Evolutionary conservation across 2,329 filamentous ascomycete genomes (phyloP).

Genomic region (Exophiala calicioides): DNA sequence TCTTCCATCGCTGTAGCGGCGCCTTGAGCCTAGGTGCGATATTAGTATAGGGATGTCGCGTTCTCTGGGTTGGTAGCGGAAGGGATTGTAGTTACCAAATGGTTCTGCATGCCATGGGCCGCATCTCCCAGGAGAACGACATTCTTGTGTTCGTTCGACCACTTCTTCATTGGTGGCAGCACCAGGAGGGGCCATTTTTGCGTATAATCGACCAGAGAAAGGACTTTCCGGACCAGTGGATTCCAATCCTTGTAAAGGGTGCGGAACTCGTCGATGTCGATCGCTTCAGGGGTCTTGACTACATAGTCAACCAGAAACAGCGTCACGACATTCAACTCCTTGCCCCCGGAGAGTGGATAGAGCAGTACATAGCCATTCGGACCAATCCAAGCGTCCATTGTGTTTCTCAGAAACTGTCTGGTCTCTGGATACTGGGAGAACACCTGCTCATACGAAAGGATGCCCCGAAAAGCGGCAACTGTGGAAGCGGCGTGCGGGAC

Average conservation of each 20-base stretch:
- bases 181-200: conserved; percentile 48
- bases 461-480: conserved; percentile 50
- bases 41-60: not conserved
- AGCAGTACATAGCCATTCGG: conserved; percentile 28
- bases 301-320: conserved; percentile 23
- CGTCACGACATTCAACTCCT: conserved; percentile 28
- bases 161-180: conserved; percentile 44
- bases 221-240: conserved; percentile 20
- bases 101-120: conserved; percentile 45
- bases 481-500: conserved; percentile 42
- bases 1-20: conserved; percentile 50
- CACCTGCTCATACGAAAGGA: conserved; percentile 48
- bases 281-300: conserved; percentile 26
- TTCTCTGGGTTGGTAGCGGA: not conserved
- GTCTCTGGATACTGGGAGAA: conserved; percentile 27
- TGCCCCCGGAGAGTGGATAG: conserved; percentile 27
- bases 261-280: conserved; percentile 22
- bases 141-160: conserved; percentile 45
- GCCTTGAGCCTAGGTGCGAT: conserved; percentile 39
- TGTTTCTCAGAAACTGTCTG: conserved; percentile 22
- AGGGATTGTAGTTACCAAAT: conserved; percentile 34
- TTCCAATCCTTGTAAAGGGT: conserved; percentile 23
- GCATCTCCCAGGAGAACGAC: conserved; percentile 45
- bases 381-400: conserved; percentile 27
- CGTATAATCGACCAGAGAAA: conserved; percentile 39